Evolutionary conservation across 306 rosid species (phyloP).

Genomic region (Pyrus pyrifolia): DNA sequence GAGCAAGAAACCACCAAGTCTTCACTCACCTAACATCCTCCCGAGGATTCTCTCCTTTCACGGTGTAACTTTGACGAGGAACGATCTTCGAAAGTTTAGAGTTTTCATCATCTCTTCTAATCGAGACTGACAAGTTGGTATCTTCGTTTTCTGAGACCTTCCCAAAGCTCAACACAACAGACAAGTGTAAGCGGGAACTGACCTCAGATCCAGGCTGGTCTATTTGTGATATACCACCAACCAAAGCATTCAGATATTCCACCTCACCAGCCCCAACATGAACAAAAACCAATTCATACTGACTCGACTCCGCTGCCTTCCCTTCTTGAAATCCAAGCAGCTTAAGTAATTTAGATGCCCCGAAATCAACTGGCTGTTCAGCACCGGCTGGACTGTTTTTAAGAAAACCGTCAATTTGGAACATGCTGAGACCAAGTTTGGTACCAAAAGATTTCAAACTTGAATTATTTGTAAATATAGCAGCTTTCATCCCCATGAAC

Average conservation of each 20-base stretch:
- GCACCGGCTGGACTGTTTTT: neutral
- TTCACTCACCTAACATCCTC: conserved; percentile 64
- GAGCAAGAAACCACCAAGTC: conserved; percentile 8
- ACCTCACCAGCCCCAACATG: conserved; percentile 66
- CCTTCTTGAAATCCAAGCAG: conserved; percentile 79
- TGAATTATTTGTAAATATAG: conserved; percentile 52
- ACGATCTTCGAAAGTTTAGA: conserved; percentile 42
- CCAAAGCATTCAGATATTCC: conserved; percentile 56
- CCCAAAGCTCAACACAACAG: conserved; percentile 78
- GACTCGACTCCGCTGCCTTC: conserved; percentile 38
- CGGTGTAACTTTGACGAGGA: conserved; percentile 77
- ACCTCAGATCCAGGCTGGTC: conserved; percentile 58
- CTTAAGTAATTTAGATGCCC: conserved; percentile 49
- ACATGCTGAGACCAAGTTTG: conserved; percentile 50
- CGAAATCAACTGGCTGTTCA: conserved; percentile 23
- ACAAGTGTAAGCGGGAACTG: conserved; percentile 65
- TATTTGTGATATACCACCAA: conserved; percentile 47
- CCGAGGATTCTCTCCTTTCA: conserved; percentile 70
- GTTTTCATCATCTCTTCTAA: conserved; percentile 27
- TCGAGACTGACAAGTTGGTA: conserved; percentile 38
- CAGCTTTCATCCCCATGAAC: conserved; percentile 95
- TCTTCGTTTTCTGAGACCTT: conserved; percentile 37
- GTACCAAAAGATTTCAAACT: conserved; percentile 56
- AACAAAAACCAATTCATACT: conserved; percentile 69
- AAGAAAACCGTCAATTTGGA: conserved; percentile 39